Evolutionary conservation across 306 rosid species (phyloP).

Genomic region (Glycine tomentella): DNA sequence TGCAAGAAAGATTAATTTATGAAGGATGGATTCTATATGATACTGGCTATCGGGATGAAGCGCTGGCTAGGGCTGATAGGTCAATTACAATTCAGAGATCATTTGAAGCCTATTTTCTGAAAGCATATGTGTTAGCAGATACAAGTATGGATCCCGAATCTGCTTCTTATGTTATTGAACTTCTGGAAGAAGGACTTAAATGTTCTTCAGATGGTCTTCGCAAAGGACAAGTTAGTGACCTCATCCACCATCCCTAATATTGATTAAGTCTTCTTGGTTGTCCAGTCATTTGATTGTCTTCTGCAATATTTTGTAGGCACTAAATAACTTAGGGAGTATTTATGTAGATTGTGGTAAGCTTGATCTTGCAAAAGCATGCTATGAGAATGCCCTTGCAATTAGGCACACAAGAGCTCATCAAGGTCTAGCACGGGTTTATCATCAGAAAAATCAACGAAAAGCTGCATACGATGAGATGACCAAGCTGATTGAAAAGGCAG

Average conservation of each 20-base stretch:
- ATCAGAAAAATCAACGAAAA: slow-evolving; percentile 65
- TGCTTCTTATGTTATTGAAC: slow-evolving; percentile 58
- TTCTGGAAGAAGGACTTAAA: slow-evolving; percentile 71
- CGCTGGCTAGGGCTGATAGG: slow-evolving; percentile 64
- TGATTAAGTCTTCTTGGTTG: background rate
- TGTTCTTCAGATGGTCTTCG: slow-evolving; percentile 88
- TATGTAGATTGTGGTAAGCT: slow-evolving; percentile 73
- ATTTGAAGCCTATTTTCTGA: slow-evolving; percentile 78
- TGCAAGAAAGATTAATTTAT: slow-evolving; percentile 74
- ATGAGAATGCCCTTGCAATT: slow-evolving; percentile 74
- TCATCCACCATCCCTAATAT: background rate
- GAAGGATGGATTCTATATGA: slow-evolving; percentile 91
- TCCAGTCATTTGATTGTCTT: slow-evolving; percentile 43
- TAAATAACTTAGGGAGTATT: slow-evolving; percentile 77
- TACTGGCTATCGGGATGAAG: slow-evolving; percentile 72
- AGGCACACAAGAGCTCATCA: slow-evolving; percentile 86
- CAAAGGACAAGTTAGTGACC: slow-evolving; percentile 75
- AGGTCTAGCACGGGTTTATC: slow-evolving; percentile 80
- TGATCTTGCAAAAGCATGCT: slow-evolving; percentile 70
- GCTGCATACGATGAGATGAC: slow-evolving; percentile 86
- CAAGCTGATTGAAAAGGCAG: slow-evolving; percentile 70
- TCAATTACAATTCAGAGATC: slow-evolving; percentile 72
- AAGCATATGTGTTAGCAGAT: slow-evolving; percentile 75
- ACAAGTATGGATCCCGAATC: slow-evolving; percentile 59
- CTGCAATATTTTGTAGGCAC: slow-evolving; percentile 63